Base-by-base conservation (phyloP, 305 asterid species). In the Rubia tinctorum region DNA sequence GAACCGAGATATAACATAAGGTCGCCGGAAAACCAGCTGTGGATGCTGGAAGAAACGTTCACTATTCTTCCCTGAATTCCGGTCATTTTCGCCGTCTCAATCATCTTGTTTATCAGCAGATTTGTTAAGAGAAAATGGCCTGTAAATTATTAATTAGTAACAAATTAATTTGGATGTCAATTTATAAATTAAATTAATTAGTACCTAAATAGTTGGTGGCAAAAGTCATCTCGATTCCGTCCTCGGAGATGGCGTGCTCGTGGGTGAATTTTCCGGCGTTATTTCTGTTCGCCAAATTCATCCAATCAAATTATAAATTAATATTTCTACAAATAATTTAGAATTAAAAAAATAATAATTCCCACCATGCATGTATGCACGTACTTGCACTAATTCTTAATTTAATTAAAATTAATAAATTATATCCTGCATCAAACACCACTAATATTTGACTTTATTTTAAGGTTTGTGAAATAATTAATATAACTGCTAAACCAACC, bases 251-350 rank as follows among this genome's bases (percentile, higher is more conserved):
- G 44, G 86, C 86, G 67, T 92, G 91, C 66, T 82, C 86, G 63
- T 88, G 85, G n/a, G 94, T 85, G 83, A 90, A 89, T 81, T 87
- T 92, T 60, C 97, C 98, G n/a, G 98, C 98, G 71, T 92, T 92
- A 69, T 82, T 82, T 79, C 86, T 82, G 80, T 12, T 43, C 23
- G 25, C 2, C 59, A 53, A 44, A 59, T 10, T 58, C 43, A 40
- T 40, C 58, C 1, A n/a, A 53, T 5, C 22, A 20, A 53, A n/a
- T 14, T 56, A 5, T 56, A 49, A 30, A 12, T n/a, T n/a, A 56
- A 18, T 7, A 20, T 58, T 58, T 10, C 8, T 12, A 49, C 45
- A 42, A 42, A 6, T 42, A 42, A 6, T 42, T 42, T 42, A 42
- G 45, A 42, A 42, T 18, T 53, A 5, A 17, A 53, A 53, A 17